Evolutionary conservation across 2,329 filamentous ascomycete species (phyloP).

Genomic region (Phialophora expanda): DNA sequence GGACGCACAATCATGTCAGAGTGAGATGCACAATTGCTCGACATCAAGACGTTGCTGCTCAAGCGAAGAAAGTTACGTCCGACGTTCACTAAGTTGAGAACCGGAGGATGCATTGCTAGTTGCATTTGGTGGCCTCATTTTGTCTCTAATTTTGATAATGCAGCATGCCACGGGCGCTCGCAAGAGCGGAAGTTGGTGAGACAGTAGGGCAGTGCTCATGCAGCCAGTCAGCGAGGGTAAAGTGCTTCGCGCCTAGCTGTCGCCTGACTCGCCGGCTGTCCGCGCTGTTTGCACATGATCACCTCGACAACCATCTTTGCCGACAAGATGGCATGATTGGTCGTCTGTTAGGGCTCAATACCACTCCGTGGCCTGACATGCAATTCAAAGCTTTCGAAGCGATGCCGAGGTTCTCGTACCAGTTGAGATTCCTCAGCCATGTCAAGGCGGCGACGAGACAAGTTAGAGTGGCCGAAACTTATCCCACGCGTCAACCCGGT

Average conservation of each 20-base stretch:
- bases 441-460: background rate
- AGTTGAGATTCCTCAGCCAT: background rate
- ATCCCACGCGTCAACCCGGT: background rate
- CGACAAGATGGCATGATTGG: conserved; percentile 17
- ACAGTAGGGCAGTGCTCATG: conserved; percentile 16
- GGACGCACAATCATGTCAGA: background rate
- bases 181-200: conserved; percentile 4
- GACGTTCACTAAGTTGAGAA: background rate
- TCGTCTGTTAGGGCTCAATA: background rate
- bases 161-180: conserved; percentile 3
- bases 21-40: conserved; percentile 6
- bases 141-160: conserved; percentile 15
- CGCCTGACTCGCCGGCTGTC: conserved; percentile 13
- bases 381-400: background rate
- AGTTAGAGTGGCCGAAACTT: background rate
- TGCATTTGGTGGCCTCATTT: conserved; percentile 6
- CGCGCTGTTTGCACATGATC: conserved; percentile 6
- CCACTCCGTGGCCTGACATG: background rate
- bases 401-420: background rate
- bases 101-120: background rate
- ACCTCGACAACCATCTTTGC: background rate
- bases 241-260: background rate
- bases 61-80: background rate
- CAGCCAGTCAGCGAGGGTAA: background rate
- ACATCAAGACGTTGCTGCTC: conserved; percentile 1